Percentiles rank a stretch among this genome's conserved stretches.
phyloP scores from a whole-genome alignment of 202 grass and related monocot genomes.

The Bolboschoenoplectus hybrid region DNA sequence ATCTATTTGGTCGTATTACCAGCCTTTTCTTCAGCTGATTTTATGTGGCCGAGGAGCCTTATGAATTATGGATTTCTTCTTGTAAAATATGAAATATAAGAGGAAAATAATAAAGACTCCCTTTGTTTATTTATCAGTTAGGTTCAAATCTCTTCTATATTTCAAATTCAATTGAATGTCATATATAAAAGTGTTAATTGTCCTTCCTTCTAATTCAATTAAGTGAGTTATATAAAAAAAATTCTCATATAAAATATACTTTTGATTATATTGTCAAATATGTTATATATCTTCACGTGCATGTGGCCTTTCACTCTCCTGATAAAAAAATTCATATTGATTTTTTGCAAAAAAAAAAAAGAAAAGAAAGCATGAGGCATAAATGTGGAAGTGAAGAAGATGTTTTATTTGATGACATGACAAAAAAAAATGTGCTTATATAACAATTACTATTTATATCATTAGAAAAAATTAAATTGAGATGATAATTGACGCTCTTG shows the following conservation, averaged over 20 bases:
- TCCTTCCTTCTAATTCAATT: neutral
- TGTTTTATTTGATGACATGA: neutral
- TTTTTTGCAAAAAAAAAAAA: neutral
- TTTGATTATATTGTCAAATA: neutral
- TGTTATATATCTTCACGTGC: neutral
- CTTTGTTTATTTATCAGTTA: neutral
- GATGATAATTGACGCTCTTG: neutral
- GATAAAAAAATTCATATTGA: neutral
- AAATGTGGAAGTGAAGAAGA: neutral
- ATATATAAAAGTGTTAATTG: neutral
- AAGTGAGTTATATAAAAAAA: neutral
- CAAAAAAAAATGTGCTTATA: neutral
- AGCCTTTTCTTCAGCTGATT: neutral
- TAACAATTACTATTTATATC: neutral
- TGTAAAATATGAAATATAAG: neutral
- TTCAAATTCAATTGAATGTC: neutral
- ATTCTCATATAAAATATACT: neutral
- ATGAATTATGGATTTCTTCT: neutral
- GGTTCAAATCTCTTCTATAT: neutral
- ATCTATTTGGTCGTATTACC: conserved; percentile 28
- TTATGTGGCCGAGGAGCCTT: neutral
- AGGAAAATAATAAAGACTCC: neutral
- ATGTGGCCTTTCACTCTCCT: neutral
- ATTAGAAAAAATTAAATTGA: neutral
- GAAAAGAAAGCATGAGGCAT: neutral